These are phyloP conservation scores for Epithemia pelagica DNA, from an alignment of 108 stramenopile genomes.

Conservation along the genomic window DNA sequence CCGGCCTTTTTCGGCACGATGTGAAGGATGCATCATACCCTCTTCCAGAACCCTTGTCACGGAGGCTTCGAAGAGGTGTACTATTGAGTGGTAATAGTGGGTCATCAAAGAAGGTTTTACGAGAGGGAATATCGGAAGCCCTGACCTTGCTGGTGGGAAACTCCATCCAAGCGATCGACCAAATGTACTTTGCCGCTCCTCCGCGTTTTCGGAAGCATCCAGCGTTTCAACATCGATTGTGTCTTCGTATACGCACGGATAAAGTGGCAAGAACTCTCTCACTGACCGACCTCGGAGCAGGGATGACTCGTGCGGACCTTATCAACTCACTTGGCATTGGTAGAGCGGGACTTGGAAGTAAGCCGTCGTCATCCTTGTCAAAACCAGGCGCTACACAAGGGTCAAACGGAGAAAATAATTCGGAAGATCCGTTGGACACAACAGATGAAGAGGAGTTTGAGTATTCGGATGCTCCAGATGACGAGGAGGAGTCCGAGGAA, in stretches of 20 bases:
- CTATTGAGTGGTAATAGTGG: not conserved
- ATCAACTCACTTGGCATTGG: conserved; percentile 41
- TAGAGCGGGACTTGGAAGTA: conserved; percentile 3
- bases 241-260: conserved; percentile 12
- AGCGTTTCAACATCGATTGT: conserved; percentile 15
- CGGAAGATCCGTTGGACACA: conserved; percentile 1
- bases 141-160: conserved; percentile 23
- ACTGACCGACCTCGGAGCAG: conserved; percentile 33
- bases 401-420: not conserved
- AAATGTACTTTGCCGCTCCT: conserved; percentile 27
- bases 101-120: not conserved
- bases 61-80: not conserved
- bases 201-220: conserved; percentile 5
- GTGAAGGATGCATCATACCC: not conserved
- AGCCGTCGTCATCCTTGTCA: not conserved
- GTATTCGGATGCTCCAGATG: conserved; percentile 6
- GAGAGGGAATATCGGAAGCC: not conserved
- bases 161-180: conserved; percentile 27
- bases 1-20: not conserved
- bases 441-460: conserved; percentile 11
- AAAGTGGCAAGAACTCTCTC: conserved; percentile 12
- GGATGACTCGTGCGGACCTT: conserved; percentile 37
- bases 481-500: conserved; percentile 3
- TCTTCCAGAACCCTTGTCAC: not conserved
- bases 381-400: not conserved